Conservation (phyloP, 2,329 filamentous ascomycete genomes). For the Verticillium alfalfae region DNA sequence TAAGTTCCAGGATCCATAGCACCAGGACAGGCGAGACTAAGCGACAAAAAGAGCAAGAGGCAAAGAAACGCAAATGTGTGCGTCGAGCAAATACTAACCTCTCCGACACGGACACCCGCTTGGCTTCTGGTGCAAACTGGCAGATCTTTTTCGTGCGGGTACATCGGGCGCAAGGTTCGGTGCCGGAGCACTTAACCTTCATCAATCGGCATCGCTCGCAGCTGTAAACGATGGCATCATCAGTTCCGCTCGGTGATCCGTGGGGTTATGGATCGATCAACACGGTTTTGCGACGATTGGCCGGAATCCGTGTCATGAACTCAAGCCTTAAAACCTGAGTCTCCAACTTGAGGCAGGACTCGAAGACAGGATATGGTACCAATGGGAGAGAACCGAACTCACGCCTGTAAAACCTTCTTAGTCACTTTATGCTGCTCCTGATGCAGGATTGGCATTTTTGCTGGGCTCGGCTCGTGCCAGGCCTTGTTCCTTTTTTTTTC, state of each 20-base stretch:
- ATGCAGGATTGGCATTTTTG: background rate
- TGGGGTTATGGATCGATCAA: background rate
- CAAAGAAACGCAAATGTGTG: background rate
- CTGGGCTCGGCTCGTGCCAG: background rate
- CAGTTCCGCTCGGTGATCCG: background rate
- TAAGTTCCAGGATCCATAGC: background rate
- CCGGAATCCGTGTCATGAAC: background rate
- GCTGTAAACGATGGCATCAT: conserved; percentile 15
- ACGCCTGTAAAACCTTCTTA: conserved; percentile 13
- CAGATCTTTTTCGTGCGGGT: conserved; percentile 13
- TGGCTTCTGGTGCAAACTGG: conserved; percentile 13
- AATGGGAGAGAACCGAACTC: background rate
- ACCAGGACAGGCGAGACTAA: background rate
- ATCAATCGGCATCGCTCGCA: conserved; percentile 16
- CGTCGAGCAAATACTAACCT: conserved; percentile 6
- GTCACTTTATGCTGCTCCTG: conserved; percentile 12
- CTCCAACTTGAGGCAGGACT: background rate
- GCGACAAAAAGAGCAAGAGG: background rate
- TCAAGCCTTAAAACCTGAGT: background rate
- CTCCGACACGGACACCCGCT: conserved; percentile 14
- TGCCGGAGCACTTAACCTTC: conserved; percentile 16
- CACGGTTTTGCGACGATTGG: background rate
- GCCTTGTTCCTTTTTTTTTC: too few species aligned
- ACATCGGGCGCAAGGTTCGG: conserved; percentile 14
- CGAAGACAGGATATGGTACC: background rate